Evolutionary conservation across 768 basidiomycete genomes (phyloP).

Genomic region (Boletus eberwhitei): DNA sequence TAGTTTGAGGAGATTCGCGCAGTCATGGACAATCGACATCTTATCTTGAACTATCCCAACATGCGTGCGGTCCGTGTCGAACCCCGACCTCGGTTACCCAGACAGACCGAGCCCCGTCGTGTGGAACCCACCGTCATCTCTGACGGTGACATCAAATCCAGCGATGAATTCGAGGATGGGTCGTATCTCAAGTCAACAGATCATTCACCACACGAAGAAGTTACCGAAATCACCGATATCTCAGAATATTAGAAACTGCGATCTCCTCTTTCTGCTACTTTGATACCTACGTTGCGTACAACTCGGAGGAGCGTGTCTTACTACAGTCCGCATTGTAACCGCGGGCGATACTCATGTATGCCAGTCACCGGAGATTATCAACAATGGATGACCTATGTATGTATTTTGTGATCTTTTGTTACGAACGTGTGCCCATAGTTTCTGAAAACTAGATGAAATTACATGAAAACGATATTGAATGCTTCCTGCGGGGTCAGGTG

Average conservation of each 20-base stretch:
- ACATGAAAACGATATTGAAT: background rate
- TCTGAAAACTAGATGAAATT: background rate
- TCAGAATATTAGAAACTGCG: slow-evolving; percentile 29
- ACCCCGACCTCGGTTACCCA: slow-evolving; percentile 22
- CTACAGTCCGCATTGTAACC: slow-evolving; percentile 13
- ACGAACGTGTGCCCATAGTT: background rate
- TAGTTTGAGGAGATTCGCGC: slow-evolving; percentile 76
- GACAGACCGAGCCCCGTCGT: slow-evolving; percentile 30
- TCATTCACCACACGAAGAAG: slow-evolving; percentile 22
- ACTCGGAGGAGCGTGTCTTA: slow-evolving; percentile 12
- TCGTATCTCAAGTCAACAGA: slow-evolving; percentile 26
- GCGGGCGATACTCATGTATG: slow-evolving; percentile 24
- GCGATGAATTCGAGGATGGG: slow-evolving; percentile 26
- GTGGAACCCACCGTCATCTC: slow-evolving; percentile 34
- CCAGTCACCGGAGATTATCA: slow-evolving; percentile 3
- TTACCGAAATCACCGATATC: slow-evolving; percentile 27
- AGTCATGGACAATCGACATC: slow-evolving; percentile 56
- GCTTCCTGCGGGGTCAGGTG: background rate
- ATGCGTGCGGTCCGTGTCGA: slow-evolving; percentile 36
- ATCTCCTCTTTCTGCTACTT: background rate
- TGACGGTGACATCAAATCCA: slow-evolving; percentile 27
- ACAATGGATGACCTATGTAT: slow-evolving; percentile 2
- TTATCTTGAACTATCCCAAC: slow-evolving; percentile 63
- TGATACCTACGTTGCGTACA: slow-evolving; percentile 7
- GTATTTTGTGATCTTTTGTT: background rate